These are phyloP conservation scores for Cunninghamia lanceolata DNA, from an alignment of 75 land plant species.

Conservation along the genomic window DNA sequence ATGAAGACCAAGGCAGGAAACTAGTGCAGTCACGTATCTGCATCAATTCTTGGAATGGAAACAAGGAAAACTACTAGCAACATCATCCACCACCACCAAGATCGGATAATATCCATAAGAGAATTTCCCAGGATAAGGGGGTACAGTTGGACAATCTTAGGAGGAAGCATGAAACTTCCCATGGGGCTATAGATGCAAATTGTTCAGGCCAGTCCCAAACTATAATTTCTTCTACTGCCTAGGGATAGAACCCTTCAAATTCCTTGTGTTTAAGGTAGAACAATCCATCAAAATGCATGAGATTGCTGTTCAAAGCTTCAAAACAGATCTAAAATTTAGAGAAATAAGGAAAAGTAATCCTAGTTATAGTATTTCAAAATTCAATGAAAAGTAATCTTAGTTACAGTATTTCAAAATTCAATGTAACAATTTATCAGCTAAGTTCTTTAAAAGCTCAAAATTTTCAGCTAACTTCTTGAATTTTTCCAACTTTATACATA, in stretches of 20 bases:
- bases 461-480: no score
- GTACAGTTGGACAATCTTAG: neutral
- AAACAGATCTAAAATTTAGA: no score
- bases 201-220: neutral
- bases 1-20: neutral
- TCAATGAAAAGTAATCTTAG: no score
- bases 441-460: no score
- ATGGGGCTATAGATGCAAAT: no score
- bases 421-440: neutral
- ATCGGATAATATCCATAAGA: neutral
- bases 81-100: neutral
- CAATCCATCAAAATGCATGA: neutral
- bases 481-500: neutral
- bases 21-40: neutral
- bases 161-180: neutral
- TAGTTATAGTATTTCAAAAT: no score
- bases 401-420: no score
- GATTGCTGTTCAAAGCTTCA: neutral
- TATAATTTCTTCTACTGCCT: neutral
- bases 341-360: neutral
- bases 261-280: neutral
- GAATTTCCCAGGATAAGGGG: neutral
- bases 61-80: neutral
- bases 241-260: neutral
- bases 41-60: neutral